These are phyloP conservation scores for Apiospora koreana DNA, from an alignment of 2,329 filamentous ascomycete genomes.

Conservation along the genomic window DNA sequence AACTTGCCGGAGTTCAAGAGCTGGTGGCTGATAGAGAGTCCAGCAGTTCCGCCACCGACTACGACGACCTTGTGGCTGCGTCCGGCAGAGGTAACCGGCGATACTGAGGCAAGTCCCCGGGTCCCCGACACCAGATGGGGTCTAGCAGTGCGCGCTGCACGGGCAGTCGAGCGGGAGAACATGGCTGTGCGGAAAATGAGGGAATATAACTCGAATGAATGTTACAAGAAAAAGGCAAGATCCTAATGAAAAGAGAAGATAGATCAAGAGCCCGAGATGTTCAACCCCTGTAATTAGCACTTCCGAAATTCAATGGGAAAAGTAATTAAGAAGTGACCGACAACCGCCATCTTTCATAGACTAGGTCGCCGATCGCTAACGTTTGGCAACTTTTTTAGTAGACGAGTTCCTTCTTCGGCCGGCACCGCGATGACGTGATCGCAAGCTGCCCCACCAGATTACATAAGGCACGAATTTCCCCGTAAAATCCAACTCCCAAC, in stretches of 20 bases:
- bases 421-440: constrained; percentile 8
- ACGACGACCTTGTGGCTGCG: constrained; percentile 64
- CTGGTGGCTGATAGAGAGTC: constrained; percentile 67
- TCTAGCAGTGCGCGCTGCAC: not conserved
- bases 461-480: not conserved
- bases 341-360: not conserved
- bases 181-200: not conserved
- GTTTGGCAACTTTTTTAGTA: not conserved
- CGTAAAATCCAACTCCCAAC: not conserved
- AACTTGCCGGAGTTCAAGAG: constrained; percentile 46
- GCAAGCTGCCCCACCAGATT: not conserved
- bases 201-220: not conserved
- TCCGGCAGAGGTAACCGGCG: constrained; percentile 35
- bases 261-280: not conserved
- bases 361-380: not conserved
- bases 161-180: not conserved
- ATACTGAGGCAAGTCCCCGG: constrained; percentile 22
- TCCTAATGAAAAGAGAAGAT: not conserved
- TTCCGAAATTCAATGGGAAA: not conserved
- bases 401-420: not conserved
- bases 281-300: not conserved
- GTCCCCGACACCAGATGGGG: not conserved
- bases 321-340: not conserved
- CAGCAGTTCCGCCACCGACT: constrained; percentile 67
- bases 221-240: not conserved